Evolutionary conservation across 2,329 filamentous ascomycete species (phyloP), one percentile per base, ranked within the genome.

Genomic region (Aspergillus ochraceus): DNA sequence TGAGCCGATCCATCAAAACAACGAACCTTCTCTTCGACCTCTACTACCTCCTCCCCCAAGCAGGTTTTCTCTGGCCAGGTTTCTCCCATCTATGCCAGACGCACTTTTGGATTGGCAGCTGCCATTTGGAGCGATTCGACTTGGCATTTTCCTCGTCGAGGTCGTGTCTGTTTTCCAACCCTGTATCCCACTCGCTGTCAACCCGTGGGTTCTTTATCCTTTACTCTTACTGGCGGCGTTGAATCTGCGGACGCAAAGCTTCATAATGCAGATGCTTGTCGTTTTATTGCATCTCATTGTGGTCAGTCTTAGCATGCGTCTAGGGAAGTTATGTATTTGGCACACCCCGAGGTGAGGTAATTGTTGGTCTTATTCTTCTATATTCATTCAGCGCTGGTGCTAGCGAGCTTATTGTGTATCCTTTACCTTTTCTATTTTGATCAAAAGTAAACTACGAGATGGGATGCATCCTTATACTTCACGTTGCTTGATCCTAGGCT

Each of bases 151-250:
- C 67, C 72, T 89, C 6, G 65, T 83, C 53, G 97, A 96, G 74
- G 76, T 92, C 9, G 76, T 83, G 12, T 86, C 86, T 0, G 76
- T 95, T 10, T 81, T 84, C 2, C 81, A 83, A 51, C 84, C 88
- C 0, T 97, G 92, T 73, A 86, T 86, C 71, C 92, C 92, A 0
- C 87, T 88, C 59, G 86, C 87, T 49, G 81, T 86, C n/a, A 88
- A 84, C 49, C 79, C 86, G 6, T 84, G 84, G 73, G 76, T 92
- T 4, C 81, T 86, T 4, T 87, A 89, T 65, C 86, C 89, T 3
- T 78, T 96, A 2, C 77, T 96, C 4, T 75, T 84, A 3, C 73
- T 94, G 8, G 91, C 91, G 9, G 86, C 84, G 1, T 67, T 92
- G 12, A 91, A 93, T 63, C 74, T 85, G 17, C 63, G 77, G 11